phyloP scores from a whole-genome alignment of 495 filamentous ascomycete genomes.

The Chaetomidium leptoderma region DNA sequence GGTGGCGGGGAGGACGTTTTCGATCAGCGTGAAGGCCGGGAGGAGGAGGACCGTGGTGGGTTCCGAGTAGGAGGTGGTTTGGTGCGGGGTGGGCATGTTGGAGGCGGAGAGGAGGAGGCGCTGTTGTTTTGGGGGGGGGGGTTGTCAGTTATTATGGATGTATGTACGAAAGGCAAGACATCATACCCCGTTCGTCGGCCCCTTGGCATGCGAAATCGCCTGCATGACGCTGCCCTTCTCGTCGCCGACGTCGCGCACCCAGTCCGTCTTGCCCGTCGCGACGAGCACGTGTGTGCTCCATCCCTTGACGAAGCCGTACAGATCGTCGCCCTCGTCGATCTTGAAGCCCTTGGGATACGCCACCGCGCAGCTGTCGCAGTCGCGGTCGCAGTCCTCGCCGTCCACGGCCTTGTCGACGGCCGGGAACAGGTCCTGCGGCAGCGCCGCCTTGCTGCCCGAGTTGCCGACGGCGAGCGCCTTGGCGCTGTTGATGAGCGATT shows the following conservation, averaged over 20 bases:
- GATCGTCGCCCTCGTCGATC: conserved; percentile 69
- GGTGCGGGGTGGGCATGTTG: conserved; percentile 74
- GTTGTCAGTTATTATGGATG: neutral
- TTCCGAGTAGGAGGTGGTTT: conserved; percentile 52
- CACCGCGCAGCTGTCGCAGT: conserved; percentile 80
- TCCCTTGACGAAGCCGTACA: conserved; percentile 84
- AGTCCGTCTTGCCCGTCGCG: conserved; percentile 92
- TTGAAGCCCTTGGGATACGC: conserved; percentile 66
- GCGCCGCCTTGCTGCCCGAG: conserved; percentile 62
- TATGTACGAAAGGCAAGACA: neutral
- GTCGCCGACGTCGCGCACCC: conserved; percentile 84
- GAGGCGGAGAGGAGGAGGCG: conserved; percentile 88
- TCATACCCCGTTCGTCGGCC: conserved; percentile 69
- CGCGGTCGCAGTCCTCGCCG: conserved; percentile 82
- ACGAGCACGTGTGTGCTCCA: conserved; percentile 89
- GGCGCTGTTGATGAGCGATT: conserved; percentile 42
- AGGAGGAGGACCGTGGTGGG: conserved; percentile 83
- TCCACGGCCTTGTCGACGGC: conserved; percentile 67
- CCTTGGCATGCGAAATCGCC: conserved; percentile 63
- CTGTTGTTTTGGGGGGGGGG: conserved; percentile 42
- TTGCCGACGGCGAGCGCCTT: conserved; percentile 55
- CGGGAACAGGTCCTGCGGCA: conserved; percentile 58
- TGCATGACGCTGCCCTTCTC: conserved; percentile 95
- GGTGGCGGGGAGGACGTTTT: conserved; percentile 74
- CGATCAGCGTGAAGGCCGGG: conserved; percentile 79